Evolutionary conservation across 441 rosid species (phyloP), one percentile per base, ranked within the genome.

Genomic region (Pelargonium fulgidum): DNA sequence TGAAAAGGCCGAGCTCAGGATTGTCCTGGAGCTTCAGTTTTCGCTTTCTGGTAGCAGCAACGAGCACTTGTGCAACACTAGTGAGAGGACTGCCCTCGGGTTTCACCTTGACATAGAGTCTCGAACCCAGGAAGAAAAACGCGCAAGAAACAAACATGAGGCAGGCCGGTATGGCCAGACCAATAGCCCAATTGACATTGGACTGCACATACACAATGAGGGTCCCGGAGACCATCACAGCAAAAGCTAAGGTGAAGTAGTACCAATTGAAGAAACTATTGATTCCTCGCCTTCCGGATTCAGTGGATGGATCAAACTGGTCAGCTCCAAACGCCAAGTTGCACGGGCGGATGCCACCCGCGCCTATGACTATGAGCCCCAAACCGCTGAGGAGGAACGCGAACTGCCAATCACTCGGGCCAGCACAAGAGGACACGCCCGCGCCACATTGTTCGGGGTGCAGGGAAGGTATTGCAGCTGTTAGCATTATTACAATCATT

Each of bases 321-420:
- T 83, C 85, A 14, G 82, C 85, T 36, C 87, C 85, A 33, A 81
- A 81, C 62, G 85, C 85, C 2, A 81, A 58, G 68, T 81, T 81
- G 68, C 85, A 83, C 0, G 87, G 85, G 62, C 83, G 59, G 36
- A 81, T 77, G 29, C 87, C 87, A 26, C 82, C 83, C 17, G 83
- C 83, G 67, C 87, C 87, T 0, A 79, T 62, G 0, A 84, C 29
- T 50, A 80, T 7, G 22, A 84, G 68, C 12, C 67, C 79, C 9
- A 80, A 73, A 1, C 70, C 77, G 20, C 64, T 64, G 0, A 76
- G 16, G 8, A 82, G 70, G 64, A 82, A 73, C 39, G 75, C 72
- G 1, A 70, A 12, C 33, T 83, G 83, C 76, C 80, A 66, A 2
- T 68, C 1, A 4, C 76, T 77, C 9, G 88, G 80, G 24, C 73